A percentile compares a stretch with the other conserved stretches of the same genome.
phyloP scores from a whole-genome alignment of 371 early-diverging fungal genomes.

The Nematocida sp. region DNA sequence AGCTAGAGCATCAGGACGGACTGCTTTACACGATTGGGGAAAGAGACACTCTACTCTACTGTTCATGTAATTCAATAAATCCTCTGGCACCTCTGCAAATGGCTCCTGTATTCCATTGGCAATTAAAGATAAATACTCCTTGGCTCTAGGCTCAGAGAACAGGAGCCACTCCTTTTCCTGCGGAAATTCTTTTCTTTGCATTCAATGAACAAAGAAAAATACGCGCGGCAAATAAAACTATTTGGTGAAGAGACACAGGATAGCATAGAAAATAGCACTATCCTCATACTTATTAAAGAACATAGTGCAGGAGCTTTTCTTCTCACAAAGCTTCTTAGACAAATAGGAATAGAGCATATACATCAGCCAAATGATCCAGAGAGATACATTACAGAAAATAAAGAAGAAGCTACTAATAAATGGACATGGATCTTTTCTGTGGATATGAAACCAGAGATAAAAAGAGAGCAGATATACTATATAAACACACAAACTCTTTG shows the following conservation, averaged over 20 bases:
- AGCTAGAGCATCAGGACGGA: neutral
- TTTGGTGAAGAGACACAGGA: conserved; percentile 62
- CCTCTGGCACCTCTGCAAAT: neutral
- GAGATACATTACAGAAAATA: neutral
- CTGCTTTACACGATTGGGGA: neutral
- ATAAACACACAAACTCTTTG: conserved; percentile 13
- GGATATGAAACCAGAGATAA: neutral
- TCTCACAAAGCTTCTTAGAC: neutral
- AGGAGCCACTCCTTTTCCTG: conserved; percentile 39
- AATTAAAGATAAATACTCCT: neutral
- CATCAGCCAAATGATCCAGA: too few relatives aligned
- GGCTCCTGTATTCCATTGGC: neutral
- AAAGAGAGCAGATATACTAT: neutral
- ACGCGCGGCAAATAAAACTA: conserved; percentile 63
- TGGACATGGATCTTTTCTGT: neutral
- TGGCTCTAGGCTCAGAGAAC: neutral
- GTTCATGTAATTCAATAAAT: neutral
- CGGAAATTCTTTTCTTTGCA: conserved; percentile 12
- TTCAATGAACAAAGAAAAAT: conserved; percentile 40
- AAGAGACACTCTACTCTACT: neutral
- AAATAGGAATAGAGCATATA: too few relatives aligned
- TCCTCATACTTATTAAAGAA: neutral
- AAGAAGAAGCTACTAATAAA: neutral
- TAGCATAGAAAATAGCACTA: conserved; percentile 29
- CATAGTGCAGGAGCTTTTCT: neutral